Percentiles rank a stretch among this genome's conserved stretches.
phyloP scores from a whole-genome alignment of 331 rosid genomes.

The Rhamnella rubrinervis region DNA sequence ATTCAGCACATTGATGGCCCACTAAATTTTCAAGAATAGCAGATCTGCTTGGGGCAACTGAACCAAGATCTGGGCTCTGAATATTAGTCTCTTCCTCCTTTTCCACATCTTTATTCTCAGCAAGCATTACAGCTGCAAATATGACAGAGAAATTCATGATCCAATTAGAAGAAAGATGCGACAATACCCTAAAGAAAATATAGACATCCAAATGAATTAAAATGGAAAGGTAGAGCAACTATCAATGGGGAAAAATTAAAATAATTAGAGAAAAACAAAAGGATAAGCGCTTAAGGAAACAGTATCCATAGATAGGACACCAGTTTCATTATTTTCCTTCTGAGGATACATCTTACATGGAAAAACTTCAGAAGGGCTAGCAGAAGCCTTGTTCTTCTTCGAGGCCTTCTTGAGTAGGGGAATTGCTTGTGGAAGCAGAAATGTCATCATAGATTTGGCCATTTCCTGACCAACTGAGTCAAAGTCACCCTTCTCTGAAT shows the following conservation, averaged over 20 bases:
- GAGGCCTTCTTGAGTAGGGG: conserved; percentile 60
- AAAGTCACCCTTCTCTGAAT: conserved; percentile 41
- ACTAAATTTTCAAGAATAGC: conserved; percentile 48
- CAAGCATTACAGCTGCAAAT: conserved; percentile 37
- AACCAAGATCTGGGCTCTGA: conserved; percentile 21
- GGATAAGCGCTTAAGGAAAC: conserved; percentile 16
- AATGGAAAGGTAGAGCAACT: not conserved
- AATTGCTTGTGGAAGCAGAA: conserved; percentile 86
- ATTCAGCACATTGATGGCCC: conserved; percentile 38
- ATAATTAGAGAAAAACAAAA: conserved; percentile 13
- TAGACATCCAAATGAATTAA: not conserved
- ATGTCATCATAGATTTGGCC: conserved; percentile 76
- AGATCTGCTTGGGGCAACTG: conserved; percentile 26
- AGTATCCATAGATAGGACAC: conserved; percentile 36
- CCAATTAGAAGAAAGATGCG: conserved; percentile 5
- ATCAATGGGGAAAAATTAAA: not conserved
- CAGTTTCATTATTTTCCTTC: conserved; percentile 31
- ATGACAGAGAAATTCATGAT: conserved; percentile 20
- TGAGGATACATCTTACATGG: conserved; percentile 28
- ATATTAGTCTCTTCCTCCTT: conserved; percentile 32
- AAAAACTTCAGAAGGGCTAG: conserved; percentile 29
- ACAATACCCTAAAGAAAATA: not conserved
- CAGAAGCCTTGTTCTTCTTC: conserved; percentile 34
- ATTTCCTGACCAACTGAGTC: conserved; percentile 64
- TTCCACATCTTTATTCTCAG: conserved; percentile 30